phyloP scores from a whole-genome alignment of 2,329 filamentous ascomycete species.

The Microdochium nivale region DNA sequence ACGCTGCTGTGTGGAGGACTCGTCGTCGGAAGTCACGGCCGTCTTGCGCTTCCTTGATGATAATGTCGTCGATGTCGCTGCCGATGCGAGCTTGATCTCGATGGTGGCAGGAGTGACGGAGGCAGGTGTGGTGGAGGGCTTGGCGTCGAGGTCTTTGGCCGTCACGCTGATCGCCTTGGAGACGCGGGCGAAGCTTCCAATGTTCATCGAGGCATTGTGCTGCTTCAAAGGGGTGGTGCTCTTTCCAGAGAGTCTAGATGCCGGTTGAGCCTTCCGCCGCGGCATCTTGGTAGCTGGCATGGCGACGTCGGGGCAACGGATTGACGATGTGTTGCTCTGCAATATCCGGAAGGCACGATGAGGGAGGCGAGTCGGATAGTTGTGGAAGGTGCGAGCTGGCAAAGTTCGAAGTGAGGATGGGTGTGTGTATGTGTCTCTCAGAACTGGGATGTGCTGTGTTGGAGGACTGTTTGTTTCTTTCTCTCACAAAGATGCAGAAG shows the following conservation, averaged over 20 bases:
- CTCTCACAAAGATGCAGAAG: neutral
- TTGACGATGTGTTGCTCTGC: slow-evolving; percentile 1
- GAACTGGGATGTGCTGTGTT: neutral
- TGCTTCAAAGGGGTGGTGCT: slow-evolving; percentile 9
- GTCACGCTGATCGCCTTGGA: slow-evolving; percentile 28
- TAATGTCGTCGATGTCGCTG: slow-evolving; percentile 17
- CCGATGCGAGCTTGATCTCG: slow-evolving; percentile 29
- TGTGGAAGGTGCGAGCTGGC: neutral
- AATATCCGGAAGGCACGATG: slow-evolving; percentile 5
- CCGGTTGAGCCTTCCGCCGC: slow-evolving; percentile 13
- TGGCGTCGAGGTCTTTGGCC: slow-evolving; percentile 25
- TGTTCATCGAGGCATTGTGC: slow-evolving; percentile 22
- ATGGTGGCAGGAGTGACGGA: slow-evolving; percentile 15
- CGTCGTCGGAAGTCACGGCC: slow-evolving; percentile 16
- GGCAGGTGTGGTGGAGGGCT: slow-evolving; percentile 13
- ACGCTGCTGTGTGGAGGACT: slow-evolving; percentile 19
- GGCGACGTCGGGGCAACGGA: slow-evolving; percentile 5
- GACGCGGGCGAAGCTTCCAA: slow-evolving; percentile 36
- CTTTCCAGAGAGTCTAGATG: slow-evolving; percentile 7
- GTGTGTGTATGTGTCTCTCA: neutral
- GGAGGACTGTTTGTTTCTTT: neutral
- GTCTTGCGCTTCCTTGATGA: slow-evolving; percentile 26
- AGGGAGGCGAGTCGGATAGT: neutral
- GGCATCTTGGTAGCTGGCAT: slow-evolving; percentile 18
- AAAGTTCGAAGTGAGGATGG: too few relatives aligned